Conservation (phyloP, 371 early-diverging fungal species). For the Apophysomyces ossiformis region DNA sequence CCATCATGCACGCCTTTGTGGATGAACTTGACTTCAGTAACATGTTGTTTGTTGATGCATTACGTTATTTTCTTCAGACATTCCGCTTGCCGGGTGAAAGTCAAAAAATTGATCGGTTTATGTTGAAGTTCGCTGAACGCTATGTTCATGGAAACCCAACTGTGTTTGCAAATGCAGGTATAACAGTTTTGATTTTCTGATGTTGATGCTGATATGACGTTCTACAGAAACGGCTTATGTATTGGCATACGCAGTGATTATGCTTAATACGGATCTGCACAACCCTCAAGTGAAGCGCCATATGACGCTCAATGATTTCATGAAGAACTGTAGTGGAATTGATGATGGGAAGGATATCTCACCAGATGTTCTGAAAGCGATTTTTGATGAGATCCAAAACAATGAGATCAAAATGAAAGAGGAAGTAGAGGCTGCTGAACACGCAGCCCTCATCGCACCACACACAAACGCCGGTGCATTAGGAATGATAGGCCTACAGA, state of each 20-base stretch:
- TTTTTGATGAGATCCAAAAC: conserved; percentile 81
- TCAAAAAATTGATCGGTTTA: conserved; percentile 98
- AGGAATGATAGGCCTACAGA: conserved; percentile 51
- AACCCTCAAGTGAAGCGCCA: conserved; percentile 89
- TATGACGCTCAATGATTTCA: conserved; percentile 93
- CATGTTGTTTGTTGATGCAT: conserved; percentile 81
- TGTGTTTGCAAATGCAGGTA: conserved; percentile 74
- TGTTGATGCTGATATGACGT: neutral
- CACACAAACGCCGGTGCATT: conserved; percentile 29
- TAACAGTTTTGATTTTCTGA: neutral
- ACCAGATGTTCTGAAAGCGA: conserved; percentile 64
- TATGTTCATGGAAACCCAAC: conserved; percentile 82
- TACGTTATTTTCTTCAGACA: conserved; percentile 88
- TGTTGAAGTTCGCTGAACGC: conserved; percentile 96
- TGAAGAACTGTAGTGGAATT: conserved; percentile 94
- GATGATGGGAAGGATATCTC: conserved; percentile 86
- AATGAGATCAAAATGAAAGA: conserved; percentile 95
- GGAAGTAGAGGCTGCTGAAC: conserved; percentile 65
- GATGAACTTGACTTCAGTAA: conserved; percentile 85
- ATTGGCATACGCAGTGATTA: conserved; percentile 92
- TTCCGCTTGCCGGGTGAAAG: conserved; percentile 98
- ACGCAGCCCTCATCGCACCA: conserved; percentile 33
- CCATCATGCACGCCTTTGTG: conserved; percentile 95
- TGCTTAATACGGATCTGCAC: conserved; percentile 97
- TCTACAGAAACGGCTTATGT: conserved; percentile 86